Evolutionary conservation across 257 asterid species (phyloP).

Genomic region (Petunia axillaris): DNA sequence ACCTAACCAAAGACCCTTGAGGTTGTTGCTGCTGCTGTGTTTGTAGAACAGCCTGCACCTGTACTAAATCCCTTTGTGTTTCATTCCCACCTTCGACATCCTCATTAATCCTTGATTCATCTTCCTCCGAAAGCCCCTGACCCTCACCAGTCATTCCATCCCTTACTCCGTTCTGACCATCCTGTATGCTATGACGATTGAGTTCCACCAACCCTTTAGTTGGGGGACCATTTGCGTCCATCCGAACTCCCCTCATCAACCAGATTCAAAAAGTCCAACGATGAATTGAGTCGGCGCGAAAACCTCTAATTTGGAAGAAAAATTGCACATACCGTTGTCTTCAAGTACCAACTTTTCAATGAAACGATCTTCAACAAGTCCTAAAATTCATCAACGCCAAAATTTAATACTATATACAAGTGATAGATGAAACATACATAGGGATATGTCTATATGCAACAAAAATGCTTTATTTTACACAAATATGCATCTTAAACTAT

Average conservation of each 20-base stretch:
- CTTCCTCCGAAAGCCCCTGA: conserved; percentile 42
- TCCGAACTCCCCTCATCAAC: conserved; percentile 55
- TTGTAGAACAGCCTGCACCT: conserved; percentile 35
- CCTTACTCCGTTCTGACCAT: conserved; percentile 36
- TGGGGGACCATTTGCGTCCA: conserved; percentile 37
- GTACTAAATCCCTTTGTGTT: conserved; percentile 30
- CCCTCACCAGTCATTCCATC: conserved; percentile 37
- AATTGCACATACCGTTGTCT: conserved; percentile 44
- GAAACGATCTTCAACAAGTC: not conserved
- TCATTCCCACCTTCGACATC: conserved; percentile 33
- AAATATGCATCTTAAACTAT: not conserved
- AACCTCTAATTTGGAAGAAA: conserved; percentile 40
- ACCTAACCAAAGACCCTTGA: conserved; percentile 43
- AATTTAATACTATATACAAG: not conserved
- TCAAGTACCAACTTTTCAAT: conserved; percentile 27
- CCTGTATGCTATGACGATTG: conserved; percentile 31
- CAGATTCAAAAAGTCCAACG: conserved; percentile 50
- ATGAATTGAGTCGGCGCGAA: conserved; percentile 41
- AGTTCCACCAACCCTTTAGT: conserved; percentile 40
- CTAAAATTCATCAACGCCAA: conserved; percentile 20
- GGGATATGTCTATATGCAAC: conserved; percentile 6
- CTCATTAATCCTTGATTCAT: conserved; percentile 44
- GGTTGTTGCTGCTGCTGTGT: conserved; percentile 41
- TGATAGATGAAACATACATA: not conserved
- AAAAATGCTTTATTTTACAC: not conserved